Base-by-base conservation (phyloP, 371 early-diverging fungal genomes). In the Mucor velutinosus region DNA sequence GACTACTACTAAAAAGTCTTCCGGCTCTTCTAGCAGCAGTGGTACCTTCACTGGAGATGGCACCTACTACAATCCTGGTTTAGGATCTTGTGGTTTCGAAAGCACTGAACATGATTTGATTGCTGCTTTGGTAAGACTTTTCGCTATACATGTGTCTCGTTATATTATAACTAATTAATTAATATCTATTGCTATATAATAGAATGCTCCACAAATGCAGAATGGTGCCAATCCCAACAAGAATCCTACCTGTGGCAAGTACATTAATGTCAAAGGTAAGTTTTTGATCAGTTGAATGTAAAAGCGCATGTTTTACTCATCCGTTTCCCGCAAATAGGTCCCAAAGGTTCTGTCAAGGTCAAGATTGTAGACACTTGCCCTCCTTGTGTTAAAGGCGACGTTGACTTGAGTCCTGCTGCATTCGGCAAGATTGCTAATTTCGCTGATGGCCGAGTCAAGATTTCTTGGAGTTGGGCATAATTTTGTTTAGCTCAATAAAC, bases 391-490 rank as follows among this genome's bases (percentile, higher is more conserved):
- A 43, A 23, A 3, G 77, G 75, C 23, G 66, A 70, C 53, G 37
- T 88, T 27, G 89, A 88, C 55, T 76, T 88, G 33, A 75, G 74
- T 19, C 85, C 84, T 14, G 74, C 79, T n/a, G 87, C 87, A 10
- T 88, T 88, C 47, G 69, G 43, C 0, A 43, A 79, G 56, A 82
- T 88, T 68, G 86, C 78, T 39, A 64, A 78, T 11, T 56, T 73
- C 10, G 64, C 32, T 15, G 67, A 59, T n/a, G 88, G 88, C 11
- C 72, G 86, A 33, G 73, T 88, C n/a, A 49, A 59, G 1, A 83
- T 86, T 33, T 63, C 71, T 11, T 87, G 87, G 87, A 51, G 51
- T 51, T 51, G 51, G 51, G 51, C 51, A 25, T 51, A 51, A 51
- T 8, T 30, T 37, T 37, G 33, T n/a, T 25, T 51, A 51, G 51